These are phyloP conservation scores for Casuarina glauca DNA, from an alignment of 306 rosid genomes.

Conservation along the genomic window DNA sequence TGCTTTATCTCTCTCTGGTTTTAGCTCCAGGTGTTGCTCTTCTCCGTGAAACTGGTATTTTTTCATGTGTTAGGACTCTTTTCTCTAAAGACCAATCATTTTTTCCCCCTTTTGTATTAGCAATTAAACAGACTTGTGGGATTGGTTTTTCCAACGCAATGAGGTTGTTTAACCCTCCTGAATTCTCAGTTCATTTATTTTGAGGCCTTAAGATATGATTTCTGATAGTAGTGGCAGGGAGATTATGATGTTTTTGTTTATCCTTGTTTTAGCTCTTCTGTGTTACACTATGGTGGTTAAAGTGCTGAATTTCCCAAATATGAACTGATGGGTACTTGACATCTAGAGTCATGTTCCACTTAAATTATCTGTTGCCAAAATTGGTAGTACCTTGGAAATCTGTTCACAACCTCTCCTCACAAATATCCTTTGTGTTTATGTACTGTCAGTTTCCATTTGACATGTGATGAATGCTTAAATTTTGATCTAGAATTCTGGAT, in stretches of 20 bases:
- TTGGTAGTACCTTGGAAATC: background rate
- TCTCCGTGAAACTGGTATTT: background rate
- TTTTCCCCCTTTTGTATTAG: background rate
- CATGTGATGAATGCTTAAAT: background rate
- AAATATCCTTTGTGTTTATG: too few relatives aligned
- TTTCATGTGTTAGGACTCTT: background rate
- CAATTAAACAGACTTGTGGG: background rate
- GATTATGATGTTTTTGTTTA: background rate
- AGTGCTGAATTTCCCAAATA: background rate
- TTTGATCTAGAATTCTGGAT: background rate
- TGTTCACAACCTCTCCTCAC: too few relatives aligned
- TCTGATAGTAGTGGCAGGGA: background rate
- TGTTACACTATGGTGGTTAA: background rate
- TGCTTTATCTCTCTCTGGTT: too few relatives aligned
- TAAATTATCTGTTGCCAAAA: background rate
- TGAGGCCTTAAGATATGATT: background rate
- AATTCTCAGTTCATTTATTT: background rate
- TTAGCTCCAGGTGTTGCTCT: background rate
- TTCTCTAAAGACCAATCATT: background rate
- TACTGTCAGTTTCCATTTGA: too few relatives aligned
- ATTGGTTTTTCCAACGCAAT: background rate
- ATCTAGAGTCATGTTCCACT: background rate
- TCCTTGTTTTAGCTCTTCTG: background rate
- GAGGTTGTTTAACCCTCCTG: background rate
- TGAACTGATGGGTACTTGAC: background rate